Evolutionary conservation across 345 rosid species (phyloP), one percentile per base, ranked within the genome.

Genomic region (Linum lewisii): DNA sequence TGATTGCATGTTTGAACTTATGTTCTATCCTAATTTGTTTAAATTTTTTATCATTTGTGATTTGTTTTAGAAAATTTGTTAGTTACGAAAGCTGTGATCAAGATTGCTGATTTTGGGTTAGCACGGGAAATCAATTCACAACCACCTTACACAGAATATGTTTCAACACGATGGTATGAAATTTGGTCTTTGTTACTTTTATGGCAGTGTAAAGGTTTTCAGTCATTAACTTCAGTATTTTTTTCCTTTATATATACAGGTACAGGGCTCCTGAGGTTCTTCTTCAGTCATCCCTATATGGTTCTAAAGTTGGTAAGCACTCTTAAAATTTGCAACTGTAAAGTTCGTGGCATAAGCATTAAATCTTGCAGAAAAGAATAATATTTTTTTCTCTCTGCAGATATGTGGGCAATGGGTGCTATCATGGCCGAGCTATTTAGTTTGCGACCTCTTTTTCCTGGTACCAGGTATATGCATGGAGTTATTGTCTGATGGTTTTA

Each of bases 381-480:
- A 54, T 21, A 8, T 6, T 19, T 9, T 57, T 8, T 57, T 57
- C 21, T n/a, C 14, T 26, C 25, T 59, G 37, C 78, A 93, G 99
- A 93, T 74, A 84, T 93, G 95, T 93, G 97, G 97, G 95, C 95
- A 3, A 86, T 93, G 95, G 97, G 99, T 54, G 97, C 99, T 45
- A 93, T 92, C 29, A 82, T 92, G 85, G 94, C 98, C 19, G 98
- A 92, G 69, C 57, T 92, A 68, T 71, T 88, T 64, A 71, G 78
- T 60, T 82, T 92, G 13, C 85, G 80, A 57, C 98, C 98, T 47
- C 93, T 92, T 59, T 88, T 88, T 60, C 98, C 98, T 1, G 98
- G 98, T 45, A 75, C 71, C 64, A 89, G 91, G 98, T 88, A 69
- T 54, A 9, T 10, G 11, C 3, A 42, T 42, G 3, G 14, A 10